Base-by-base conservation (phyloP, 495 filamentous ascomycete genomes). In the Penicillium ucsense region DNA sequence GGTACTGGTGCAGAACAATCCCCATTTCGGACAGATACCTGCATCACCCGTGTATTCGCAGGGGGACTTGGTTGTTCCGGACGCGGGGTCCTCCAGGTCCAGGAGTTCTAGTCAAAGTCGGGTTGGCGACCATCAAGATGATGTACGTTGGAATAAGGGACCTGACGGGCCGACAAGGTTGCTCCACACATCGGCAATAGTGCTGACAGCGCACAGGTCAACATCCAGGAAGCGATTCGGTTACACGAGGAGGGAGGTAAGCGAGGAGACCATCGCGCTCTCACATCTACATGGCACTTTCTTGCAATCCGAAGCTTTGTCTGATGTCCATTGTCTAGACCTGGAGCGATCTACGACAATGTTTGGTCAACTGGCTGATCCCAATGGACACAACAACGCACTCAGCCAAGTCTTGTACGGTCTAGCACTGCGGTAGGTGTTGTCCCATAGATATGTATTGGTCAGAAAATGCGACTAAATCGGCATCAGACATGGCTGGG, bases 371-470 rank as follows among this genome's bases (percentile, higher is more conserved):
- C 76, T 99, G 45, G 94, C 92, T 32, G 85, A 95, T 62, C 87
- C 84, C 12, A 79, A 84, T 48, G 89, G 87, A 27, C 75, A 80
- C 45, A 94, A 94, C 66, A 95, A 96, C 64, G 86, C 90, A 11
- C 74, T 99, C 55, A 90, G 88, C 58, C 91, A 99, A 66, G 92
- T 99, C 41, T 77, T 99, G 43, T 99, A 94, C 62, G 92, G 91
- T 12, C 86, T 99, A 38, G 91, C 92, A 36, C 65, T 97, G 46
- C 79, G 90, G 89, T 94, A 68, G n/a, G 9, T 7, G 3, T 44
- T 30, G 34, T 9, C 8, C 33, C 48, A 28, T 8, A 4, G 20
- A 12, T 5, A 35, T 34, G 43, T 34, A 33, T 47, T 3, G 20
- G 2, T 8, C 3, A 11, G 3, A 12, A 50, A 28, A 20, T 20